A percentile compares a stretch with the other conserved stretches of the same genome.
phyloP scores from a whole-genome alignment of 139 green algal species.

The Nannochloris sp. region DNA sequence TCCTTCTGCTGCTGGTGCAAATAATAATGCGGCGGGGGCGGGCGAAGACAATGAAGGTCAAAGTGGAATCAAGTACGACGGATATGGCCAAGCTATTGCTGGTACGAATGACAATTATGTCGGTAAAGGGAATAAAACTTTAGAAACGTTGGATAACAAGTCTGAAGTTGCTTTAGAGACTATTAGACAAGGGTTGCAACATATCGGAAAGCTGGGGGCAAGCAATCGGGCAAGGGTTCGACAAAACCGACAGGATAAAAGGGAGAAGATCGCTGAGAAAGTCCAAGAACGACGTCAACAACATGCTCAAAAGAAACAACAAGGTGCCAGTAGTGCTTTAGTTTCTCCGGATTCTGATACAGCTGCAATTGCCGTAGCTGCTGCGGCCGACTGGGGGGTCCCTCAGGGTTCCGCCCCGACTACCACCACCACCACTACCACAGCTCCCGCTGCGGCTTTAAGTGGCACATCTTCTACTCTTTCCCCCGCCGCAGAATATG shows the following conservation, averaged over 20 bases:
- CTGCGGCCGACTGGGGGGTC: not conserved
- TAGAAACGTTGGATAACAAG: not conserved
- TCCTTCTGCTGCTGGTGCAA: not conserved
- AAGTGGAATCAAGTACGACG: slow-evolving; percentile 30
- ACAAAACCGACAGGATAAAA: not conserved
- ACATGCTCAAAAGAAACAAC: not conserved
- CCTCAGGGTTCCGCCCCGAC: too few species aligned
- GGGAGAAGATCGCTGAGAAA: not conserved
- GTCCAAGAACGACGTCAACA: not conserved
- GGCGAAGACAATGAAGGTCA: not conserved
- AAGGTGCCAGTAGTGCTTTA: not conserved
- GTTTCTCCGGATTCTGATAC: not conserved
- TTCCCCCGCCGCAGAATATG: too few species aligned
- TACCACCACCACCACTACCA: too few species aligned
- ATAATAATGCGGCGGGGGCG: not conserved
- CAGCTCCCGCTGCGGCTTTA: too few species aligned
- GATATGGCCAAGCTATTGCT: slow-evolving; percentile 24
- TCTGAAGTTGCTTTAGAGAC: slow-evolving; percentile 1
- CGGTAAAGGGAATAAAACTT: not conserved
- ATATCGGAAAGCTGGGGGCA: not conserved
- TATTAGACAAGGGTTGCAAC: slow-evolving; percentile 1
- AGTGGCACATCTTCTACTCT: too few species aligned
- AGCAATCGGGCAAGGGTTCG: too few species aligned
- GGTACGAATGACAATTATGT: not conserved
- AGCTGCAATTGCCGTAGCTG: not conserved